Base-by-base conservation (phyloP, 805 yeast species). In the Wickerhamiella kurtzmanii region DNA sequence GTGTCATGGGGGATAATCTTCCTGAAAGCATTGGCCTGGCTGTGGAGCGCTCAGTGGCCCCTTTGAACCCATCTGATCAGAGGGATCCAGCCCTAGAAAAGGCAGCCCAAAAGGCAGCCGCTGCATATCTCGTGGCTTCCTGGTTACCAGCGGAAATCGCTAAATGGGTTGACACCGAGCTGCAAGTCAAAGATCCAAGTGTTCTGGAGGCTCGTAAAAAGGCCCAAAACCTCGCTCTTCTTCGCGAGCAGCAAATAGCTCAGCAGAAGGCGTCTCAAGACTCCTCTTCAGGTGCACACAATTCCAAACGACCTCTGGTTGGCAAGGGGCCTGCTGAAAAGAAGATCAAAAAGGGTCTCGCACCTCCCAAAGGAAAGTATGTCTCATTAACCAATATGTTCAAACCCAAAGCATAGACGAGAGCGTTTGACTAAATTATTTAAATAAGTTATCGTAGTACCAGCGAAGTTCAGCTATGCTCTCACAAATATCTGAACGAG, bases 401-500 rank as follows among this genome's bases (percentile, higher is more conserved):
- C 52, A 52, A 51, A 38, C 56, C 56, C 47, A 64, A 72, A 59
- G 82, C 85, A 55, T 80, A 68, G 15, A 79, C 76, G 11, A 40
- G n/a, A 8, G 9, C 11, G 9, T 20, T 13, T 20, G 15, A 22
- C 16, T 6, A 11, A 5, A 13, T 19, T 22, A 11, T 6, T 18
- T 17, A 2, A 67, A 71, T 60, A 83, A 87, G 57, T 82, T 68
- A 17, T 79, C 76, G 48, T 73, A 65, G 62, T 80, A 85, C 83
- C 87, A 92, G 53, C 69, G 72, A 59, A 92, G 67, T 62, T 92
- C 95, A 6, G 64, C 74, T 38, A 92, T 89, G 57, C 95, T 84
- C 62, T 92, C 98, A 43, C 83, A 55, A 43, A 92, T 92, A 62
- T 92, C 99, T 15, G 78, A 71, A 52, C 74, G 75, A 0, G 99